These are phyloP conservation scores for Kalanchoe fedtschenkoi DNA, from an alignment of 164 flowering plant genomes.

Conservation along the genomic window DNA sequence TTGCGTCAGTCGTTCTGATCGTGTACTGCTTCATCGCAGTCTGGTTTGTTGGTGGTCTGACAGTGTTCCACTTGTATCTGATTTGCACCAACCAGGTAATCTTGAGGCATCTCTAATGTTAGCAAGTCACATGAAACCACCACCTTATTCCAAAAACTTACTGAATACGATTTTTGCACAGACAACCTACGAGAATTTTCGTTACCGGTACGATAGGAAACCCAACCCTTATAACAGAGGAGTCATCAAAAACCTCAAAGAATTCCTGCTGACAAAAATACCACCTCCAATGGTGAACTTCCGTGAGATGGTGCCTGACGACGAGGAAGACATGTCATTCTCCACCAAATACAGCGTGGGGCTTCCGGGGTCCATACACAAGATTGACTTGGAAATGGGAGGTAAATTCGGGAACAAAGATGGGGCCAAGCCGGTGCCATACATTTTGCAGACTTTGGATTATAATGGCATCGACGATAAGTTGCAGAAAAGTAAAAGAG, in stretches of 20 bases:
- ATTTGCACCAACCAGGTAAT: slow-evolving; percentile 68
- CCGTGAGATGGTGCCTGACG: slow-evolving; percentile 39
- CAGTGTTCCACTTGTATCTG: slow-evolving; percentile 74
- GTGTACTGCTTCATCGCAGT: slow-evolving; percentile 72
- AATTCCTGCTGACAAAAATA: slow-evolving; percentile 38
- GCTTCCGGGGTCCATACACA: background rate
- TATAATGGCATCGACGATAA: background rate
- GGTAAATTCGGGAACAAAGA: background rate
- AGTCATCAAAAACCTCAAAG: slow-evolving; percentile 34
- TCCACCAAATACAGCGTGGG: background rate
- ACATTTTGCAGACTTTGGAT: background rate
- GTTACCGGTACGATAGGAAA: slow-evolving; percentile 79
- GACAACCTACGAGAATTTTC: slow-evolving; percentile 95
- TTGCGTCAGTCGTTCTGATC: slow-evolving; percentile 47
- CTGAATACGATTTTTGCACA: slow-evolving; percentile 19
- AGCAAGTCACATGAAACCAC: too few relatives aligned
- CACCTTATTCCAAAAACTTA: too few relatives aligned
- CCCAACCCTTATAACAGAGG: slow-evolving; percentile 68
- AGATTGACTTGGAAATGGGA: background rate
- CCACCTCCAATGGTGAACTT: slow-evolving; percentile 59
- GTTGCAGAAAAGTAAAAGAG: background rate
- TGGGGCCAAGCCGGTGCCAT: background rate
- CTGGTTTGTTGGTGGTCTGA: slow-evolving; percentile 96
- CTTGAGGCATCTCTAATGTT: background rate
- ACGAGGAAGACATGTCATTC: slow-evolving; percentile 2